phyloP scores from a whole-genome alignment of 345 rosid species.

The Murraya paniculata region DNA sequence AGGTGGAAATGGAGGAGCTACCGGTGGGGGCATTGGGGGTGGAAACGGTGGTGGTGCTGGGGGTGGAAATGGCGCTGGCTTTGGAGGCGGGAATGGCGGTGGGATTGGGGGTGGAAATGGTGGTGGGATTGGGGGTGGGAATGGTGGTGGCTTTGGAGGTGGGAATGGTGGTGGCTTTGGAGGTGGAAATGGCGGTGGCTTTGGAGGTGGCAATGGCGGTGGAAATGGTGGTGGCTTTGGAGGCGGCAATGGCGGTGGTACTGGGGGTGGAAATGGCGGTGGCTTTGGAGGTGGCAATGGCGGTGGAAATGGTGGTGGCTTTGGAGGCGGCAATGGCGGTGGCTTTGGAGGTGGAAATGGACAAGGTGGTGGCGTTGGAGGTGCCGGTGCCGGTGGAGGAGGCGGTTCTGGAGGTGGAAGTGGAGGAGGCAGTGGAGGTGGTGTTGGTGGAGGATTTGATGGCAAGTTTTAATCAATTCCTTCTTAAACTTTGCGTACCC shows the following conservation, averaged over 20 bases:
- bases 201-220: slow-evolving; percentile 16
- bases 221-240: slow-evolving; percentile 18
- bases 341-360: too few relatives aligned
- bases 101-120: neutral
- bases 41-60: slow-evolving; percentile 9
- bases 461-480: neutral
- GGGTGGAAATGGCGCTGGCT: slow-evolving; percentile 18
- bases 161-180: neutral
- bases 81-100: slow-evolving; percentile 1
- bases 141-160: neutral
- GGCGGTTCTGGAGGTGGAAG: too few relatives aligned
- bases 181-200: neutral
- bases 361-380: too few relatives aligned
- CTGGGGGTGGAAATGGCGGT: slow-evolving; percentile 17
- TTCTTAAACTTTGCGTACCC: neutral
- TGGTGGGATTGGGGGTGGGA: too few relatives aligned
- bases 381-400: too few relatives aligned
- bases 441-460: slow-evolving; percentile 11
- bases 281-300: slow-evolving; percentile 14
- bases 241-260: slow-evolving; percentile 9
- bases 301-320: too few relatives aligned
- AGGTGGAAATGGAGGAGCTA: too few relatives aligned
- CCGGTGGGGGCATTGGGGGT: slow-evolving; percentile 4
- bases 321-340: neutral
- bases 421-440: too few relatives aligned